These are phyloP conservation scores for Colletotrichum coccodes DNA, from an alignment of 2,329 filamentous ascomycete species.

Conservation along the genomic window DNA sequence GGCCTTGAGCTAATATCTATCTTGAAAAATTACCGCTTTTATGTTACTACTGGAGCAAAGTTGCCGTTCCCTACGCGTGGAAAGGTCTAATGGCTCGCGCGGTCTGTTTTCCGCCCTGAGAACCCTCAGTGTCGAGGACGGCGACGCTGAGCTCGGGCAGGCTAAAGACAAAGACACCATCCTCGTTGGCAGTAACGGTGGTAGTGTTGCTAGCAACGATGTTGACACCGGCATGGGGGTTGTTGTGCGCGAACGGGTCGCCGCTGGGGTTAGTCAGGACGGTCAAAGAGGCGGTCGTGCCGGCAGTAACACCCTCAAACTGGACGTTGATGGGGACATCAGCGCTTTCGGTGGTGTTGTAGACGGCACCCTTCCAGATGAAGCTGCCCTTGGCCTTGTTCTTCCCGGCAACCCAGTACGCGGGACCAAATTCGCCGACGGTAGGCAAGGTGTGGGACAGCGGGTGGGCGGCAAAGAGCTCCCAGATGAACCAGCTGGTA, in stretches of 20 bases:
- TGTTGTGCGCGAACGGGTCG: conserved; percentile 56
- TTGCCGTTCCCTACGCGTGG: not conserved
- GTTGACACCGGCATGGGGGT: conserved; percentile 56
- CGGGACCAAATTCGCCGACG: conserved; percentile 52
- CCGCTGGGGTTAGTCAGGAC: conserved; percentile 52
- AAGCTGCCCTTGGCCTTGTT: conserved; percentile 51
- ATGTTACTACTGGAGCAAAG: too few species aligned
- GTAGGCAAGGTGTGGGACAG: conserved; percentile 59
- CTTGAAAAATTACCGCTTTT: not conserved
- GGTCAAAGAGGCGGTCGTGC: conserved; percentile 53
- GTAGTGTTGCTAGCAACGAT: conserved; percentile 56
- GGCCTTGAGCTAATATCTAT: too few species aligned
- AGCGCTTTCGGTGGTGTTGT: conserved; percentile 58
- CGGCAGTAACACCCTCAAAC: conserved; percentile 55
- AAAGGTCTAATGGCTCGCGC: not conserved
- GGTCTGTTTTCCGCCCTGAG: not conserved
- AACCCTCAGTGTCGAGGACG: conserved; percentile 56
- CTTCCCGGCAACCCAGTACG: conserved; percentile 61
- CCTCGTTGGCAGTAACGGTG: conserved; percentile 50
- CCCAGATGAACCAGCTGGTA: conserved; percentile 61
- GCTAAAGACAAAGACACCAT: conserved; percentile 61
- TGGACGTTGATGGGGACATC: conserved; percentile 55
- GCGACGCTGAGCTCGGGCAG: conserved; percentile 66
- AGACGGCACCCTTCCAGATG: conserved; percentile 63
- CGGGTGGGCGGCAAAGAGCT: conserved; percentile 56